Conservation (phyloP, 140 eudicot species). For the Bidens hawaiensis region DNA sequence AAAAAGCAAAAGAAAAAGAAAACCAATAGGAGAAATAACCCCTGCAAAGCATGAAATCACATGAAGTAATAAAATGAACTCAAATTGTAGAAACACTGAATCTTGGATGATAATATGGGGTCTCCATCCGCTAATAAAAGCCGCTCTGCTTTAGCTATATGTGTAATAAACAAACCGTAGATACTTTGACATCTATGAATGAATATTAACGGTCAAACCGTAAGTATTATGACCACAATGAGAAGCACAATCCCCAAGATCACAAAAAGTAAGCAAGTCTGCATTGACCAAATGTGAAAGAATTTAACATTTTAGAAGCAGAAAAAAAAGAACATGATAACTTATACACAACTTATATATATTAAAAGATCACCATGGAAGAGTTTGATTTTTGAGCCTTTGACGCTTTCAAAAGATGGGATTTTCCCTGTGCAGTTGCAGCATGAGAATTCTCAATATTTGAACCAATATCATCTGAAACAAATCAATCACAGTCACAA, state of each 20-base stretch:
- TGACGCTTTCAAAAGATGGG: constrained; percentile 69
- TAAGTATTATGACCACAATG: constrained; percentile 46
- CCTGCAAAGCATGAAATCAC: constrained; percentile 26
- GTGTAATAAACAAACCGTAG: background rate
- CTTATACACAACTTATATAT: background rate
- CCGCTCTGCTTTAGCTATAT: constrained; percentile 3
- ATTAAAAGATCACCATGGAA: constrained; percentile 44
- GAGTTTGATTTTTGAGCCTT: constrained; percentile 74
- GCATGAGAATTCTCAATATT: constrained; percentile 46
- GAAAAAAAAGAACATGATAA: background rate
- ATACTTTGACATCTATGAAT: constrained; percentile 1
- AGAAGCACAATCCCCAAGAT: constrained; percentile 56
- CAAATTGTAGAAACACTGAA: constrained; percentile 16
- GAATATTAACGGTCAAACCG: constrained; percentile 21
- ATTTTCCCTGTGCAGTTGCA: constrained; percentile 66
- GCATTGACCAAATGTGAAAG: constrained; percentile 19
- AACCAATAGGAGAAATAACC: constrained; percentile 11
- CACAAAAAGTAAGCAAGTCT: constrained; percentile 57
- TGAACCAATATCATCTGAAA: constrained; percentile 59
- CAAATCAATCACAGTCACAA: constrained; percentile 2
- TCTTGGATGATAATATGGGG: background rate
- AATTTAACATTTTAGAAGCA: constrained; percentile 2
- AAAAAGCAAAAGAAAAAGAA: background rate
- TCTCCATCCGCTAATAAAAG: constrained; percentile 7
- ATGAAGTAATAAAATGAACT: constrained; percentile 8